These are phyloP conservation scores for Herpetomonas samuelpessoai DNA, from an alignment of 208 protist genomes.

Conservation along the genomic window DNA sequence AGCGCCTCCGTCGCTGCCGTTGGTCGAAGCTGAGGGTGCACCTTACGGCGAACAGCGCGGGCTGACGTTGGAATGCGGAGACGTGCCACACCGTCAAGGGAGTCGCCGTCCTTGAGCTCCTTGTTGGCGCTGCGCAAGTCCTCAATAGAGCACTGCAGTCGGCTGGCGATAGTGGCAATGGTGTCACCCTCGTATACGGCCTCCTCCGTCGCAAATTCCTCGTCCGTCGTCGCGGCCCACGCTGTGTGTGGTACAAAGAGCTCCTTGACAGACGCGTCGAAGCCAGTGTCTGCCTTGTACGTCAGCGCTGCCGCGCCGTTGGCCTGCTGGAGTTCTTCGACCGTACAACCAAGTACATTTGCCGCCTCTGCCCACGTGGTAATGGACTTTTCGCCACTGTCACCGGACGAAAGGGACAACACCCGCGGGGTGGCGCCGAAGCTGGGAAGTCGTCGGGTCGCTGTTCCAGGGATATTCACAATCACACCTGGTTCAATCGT, in stretches of 20 bases:
- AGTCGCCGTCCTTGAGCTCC: constrained; percentile 13
- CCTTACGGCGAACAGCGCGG: constrained; percentile 38
- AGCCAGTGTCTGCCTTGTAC: constrained; percentile 40
- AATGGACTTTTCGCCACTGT: constrained; percentile 14
- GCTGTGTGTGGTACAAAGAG: constrained; percentile 62
- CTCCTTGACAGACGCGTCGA: constrained; percentile 52
- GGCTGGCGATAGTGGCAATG: constrained; percentile 40
- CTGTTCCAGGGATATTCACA: constrained; percentile 43
- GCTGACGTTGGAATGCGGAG: constrained; percentile 53
- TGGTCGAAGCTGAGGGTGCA: constrained; percentile 71
- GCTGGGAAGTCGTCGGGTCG: constrained; percentile 49
- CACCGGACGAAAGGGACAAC: constrained; percentile 33
- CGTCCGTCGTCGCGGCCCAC: constrained; percentile 19
- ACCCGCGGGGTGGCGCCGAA: constrained; percentile 43
- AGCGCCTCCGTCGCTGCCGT: constrained; percentile 64
- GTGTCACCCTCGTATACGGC: constrained; percentile 57
- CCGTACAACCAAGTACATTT: constrained; percentile 59
- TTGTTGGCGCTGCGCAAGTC: constrained; percentile 48
- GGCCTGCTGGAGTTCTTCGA: constrained; percentile 82
- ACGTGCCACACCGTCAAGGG: constrained; percentile 8
- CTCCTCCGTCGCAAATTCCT: constrained; percentile 61
- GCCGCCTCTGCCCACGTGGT: constrained; percentile 71
- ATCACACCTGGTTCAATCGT: constrained; percentile 31
- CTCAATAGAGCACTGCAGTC: constrained; percentile 48
- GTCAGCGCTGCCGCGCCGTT: constrained; percentile 61